Base-by-base conservation (phyloP, 495 filamentous ascomycete species). In the Pyronema domesticum region DNA sequence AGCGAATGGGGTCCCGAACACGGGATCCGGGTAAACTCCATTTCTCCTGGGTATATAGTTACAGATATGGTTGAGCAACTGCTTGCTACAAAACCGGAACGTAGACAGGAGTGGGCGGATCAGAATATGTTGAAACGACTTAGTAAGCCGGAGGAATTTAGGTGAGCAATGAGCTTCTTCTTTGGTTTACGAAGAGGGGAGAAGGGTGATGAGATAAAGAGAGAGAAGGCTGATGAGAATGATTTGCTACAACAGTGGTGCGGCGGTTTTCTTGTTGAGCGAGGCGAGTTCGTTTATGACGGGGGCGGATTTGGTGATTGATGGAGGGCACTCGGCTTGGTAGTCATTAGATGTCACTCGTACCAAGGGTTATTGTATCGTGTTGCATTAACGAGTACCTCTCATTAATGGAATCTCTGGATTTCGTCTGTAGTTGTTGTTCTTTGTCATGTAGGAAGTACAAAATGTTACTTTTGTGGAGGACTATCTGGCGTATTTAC, bases 31-130 rank as follows among this genome's bases (percentile, higher is more conserved):
- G 88, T 95, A 57, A 96, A 96, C 71, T 93, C 88, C 40, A 81
- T 95, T 61, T 94, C 86, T 11, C 89, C 89, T 0, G 89, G 89
- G 35, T 96, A 96, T 66, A 95, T 95, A 59, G 79, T 91, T 51
- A 94, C 88, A n/a, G 75, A 77, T 35, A 93, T 94, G 87, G 86
- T 89, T 9, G 79, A 83, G 64, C 75, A 79, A 45, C 73, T 94
- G 34, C 89, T 94, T 59, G 70, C 80, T 42, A 65, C 80, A 50
- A 9, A 46, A 9, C 85, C 86, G 6, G 86, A 94, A 68, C 75
- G 86, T 37, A 72, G 72, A 54, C 74, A 76, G 23, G 79, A 82
- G 48, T 95, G 89, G 89, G 79, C 84, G 44, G 80, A 76, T 61
- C 79, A 89, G 65, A 94, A 94, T 65, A 94, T 95, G 89, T 74